Conservation (phyloP, 2,329 filamentous ascomycete species). For the Pseudohalonectria lignicola region DNA sequence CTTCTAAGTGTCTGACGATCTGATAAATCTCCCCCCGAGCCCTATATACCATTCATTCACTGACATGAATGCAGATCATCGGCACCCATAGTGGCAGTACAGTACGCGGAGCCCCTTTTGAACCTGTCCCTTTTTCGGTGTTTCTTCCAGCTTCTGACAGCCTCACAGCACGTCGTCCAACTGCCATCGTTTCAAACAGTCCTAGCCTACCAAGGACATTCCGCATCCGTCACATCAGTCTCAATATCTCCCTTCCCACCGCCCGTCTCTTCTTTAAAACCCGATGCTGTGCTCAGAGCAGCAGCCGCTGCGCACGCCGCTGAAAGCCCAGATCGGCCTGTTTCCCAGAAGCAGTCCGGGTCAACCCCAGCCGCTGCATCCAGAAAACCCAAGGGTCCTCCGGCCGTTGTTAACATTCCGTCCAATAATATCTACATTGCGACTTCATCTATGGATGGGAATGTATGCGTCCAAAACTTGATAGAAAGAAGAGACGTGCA, state of each 20-base stretch:
- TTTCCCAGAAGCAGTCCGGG: conserved; percentile 27
- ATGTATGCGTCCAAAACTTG: conserved; percentile 84
- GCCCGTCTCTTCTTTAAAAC: conserved; percentile 31
- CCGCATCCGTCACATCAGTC: conserved; percentile 78
- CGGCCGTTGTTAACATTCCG: conserved; percentile 57
- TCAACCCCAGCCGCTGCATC: conserved; percentile 38
- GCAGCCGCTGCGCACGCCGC: conserved; percentile 20
- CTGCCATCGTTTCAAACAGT: conserved; percentile 72
- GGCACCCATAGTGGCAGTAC: conserved; percentile 97
- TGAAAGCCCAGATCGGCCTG: conserved; percentile 19
- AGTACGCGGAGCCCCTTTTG: conserved; percentile 37
- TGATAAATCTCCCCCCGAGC: no score
- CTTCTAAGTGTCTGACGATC: no score
- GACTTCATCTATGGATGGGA: conserved; percentile 89
- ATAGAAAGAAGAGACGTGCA: conserved; percentile 84
- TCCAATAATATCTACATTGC: conserved; percentile 91
- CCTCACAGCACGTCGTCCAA: conserved; percentile 65
- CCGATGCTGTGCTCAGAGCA: conserved; percentile 26
- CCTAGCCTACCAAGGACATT: conserved; percentile 84
- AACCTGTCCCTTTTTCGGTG: not conserved
- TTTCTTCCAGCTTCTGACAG: no score
- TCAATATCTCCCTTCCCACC: conserved; percentile 80
- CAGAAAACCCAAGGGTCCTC: conserved; percentile 37
- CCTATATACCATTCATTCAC: conserved; percentile 10
- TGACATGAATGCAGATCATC: conserved; percentile 51